phyloP scores from a whole-genome alignment of 208 protist species.

The Leishmania tarentolae region DNA sequence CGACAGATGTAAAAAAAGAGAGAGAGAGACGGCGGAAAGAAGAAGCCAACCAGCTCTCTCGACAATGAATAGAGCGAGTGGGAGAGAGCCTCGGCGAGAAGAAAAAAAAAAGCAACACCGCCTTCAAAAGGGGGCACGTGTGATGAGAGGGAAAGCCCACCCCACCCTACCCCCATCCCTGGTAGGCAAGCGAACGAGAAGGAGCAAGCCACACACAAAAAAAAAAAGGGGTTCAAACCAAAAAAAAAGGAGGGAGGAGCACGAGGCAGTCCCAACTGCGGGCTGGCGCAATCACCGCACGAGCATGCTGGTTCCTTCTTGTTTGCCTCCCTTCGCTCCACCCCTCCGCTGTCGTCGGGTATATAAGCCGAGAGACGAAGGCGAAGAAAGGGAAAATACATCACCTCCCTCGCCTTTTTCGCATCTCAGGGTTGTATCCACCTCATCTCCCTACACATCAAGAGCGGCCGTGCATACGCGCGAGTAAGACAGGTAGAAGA shows the following conservation, averaged over 20 bases:
- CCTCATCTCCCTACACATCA: not conserved
- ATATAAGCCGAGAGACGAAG: not conserved
- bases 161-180: no score
- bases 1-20: not conserved
- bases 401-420: not conserved
- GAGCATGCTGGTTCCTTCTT: not conserved
- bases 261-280: not conserved
- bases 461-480: not conserved
- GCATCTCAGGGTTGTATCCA: not conserved
- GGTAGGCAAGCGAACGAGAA: not conserved
- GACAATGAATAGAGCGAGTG: not conserved
- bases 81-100: not conserved
- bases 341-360: not conserved
- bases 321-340: no score
- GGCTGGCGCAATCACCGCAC: not conserved
- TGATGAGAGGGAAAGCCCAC: not conserved
- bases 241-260: not conserved
- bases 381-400: not conserved
- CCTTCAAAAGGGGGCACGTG: not conserved
- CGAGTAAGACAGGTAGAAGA: not conserved
- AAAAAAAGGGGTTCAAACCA: not conserved
- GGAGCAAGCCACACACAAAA: not conserved
- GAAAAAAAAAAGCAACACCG: not conserved
- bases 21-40: not conserved
- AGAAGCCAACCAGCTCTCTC: not conserved